phyloP scores from a whole-genome alignment of 768 basidiomycete genomes.

The Cystobasidium tubakii region DNA sequence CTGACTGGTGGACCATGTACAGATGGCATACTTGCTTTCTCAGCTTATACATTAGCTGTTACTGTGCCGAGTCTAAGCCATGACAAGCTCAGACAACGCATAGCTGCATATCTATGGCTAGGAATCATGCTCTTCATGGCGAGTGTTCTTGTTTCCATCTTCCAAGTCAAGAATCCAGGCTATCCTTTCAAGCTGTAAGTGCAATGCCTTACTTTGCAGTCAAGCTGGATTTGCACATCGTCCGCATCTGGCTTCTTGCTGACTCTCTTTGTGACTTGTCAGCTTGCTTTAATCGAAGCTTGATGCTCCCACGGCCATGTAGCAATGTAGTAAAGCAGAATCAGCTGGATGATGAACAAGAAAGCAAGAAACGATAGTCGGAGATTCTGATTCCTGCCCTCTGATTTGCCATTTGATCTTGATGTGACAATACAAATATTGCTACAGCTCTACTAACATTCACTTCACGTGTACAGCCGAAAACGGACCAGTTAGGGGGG shows the following conservation, averaged over 20 bases:
- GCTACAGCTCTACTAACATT: background rate
- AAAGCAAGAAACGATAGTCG: too few species aligned
- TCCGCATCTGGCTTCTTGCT: too few species aligned
- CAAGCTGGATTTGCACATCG: background rate
- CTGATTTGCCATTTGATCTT: too few species aligned
- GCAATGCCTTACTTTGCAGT: background rate
- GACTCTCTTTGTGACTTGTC: too few species aligned
- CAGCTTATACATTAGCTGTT: constrained; percentile 70
- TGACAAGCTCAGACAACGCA: constrained; percentile 67
- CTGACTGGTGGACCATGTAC: too few species aligned
- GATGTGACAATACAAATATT: background rate
- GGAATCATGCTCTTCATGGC: constrained; percentile 74
- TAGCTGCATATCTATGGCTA: constrained; percentile 86
- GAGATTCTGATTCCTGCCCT: too few species aligned
- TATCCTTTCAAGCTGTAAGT: constrained; percentile 36
- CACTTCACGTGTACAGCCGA: too few species aligned
- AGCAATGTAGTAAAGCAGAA: too few species aligned
- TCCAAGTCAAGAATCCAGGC: constrained; percentile 75
- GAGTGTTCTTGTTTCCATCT: constrained; percentile 76
- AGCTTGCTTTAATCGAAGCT: too few species aligned
- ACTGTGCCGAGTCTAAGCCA: constrained; percentile 63
- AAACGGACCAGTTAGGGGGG: background rate
- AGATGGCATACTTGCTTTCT: constrained; percentile 77
- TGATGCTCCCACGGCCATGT: too few species aligned
- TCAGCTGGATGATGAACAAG: too few species aligned